Evolutionary conservation across 2,329 filamentous ascomycete species (phyloP), one percentile per base, ranked within the genome.

Genomic region (Herpotrichia juniperi): DNA sequence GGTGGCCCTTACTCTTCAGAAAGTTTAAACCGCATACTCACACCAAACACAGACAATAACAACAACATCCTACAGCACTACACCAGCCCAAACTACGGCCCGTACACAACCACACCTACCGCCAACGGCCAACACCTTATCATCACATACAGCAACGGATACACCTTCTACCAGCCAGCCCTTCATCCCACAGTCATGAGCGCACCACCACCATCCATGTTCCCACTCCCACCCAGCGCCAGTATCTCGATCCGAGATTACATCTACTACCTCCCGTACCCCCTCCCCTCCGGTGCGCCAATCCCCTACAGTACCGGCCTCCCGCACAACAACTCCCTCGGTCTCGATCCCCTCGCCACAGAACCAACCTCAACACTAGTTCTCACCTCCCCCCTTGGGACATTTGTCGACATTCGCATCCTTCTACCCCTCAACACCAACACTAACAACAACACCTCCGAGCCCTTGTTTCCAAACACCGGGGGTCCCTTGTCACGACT

Each of bases 301-400:
- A 39, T 69, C 11, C 68, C 69, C 9, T 72, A 72, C 59, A 62
- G 64, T 1, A 51, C 58, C 43, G 51, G 57, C 24, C 61, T 72
- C 14, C 67, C 67, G 0, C 2, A 48, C 22, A 43, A 26, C 17
- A 69, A 72, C 51, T 64, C 67, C 0, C 62, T 71, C 11, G 57
- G 64, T 35, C 55, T 66, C 0, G 54, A 58, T 0, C 32, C 50
- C 4, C 46, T 40, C 22, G 49, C 61, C 19, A 61, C 65, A 44
- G 87, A 89, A 67, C 83, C 83, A 14, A 89, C 87, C 0, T 81
- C 79, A 1, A 89, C 87, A 0, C 65, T 88, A 3, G 87, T 89
- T 11, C 74, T 89, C 40, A 89, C 87, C 0, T 84, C 84, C 2
- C 81, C 83, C 1, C 66, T 68, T 22, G 75, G 75, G 25, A 79